Evolutionary conservation across 83 land plant species (phyloP), one percentile per base, ranked within the genome.

Genomic region (Diphasiastrum complanatum): DNA sequence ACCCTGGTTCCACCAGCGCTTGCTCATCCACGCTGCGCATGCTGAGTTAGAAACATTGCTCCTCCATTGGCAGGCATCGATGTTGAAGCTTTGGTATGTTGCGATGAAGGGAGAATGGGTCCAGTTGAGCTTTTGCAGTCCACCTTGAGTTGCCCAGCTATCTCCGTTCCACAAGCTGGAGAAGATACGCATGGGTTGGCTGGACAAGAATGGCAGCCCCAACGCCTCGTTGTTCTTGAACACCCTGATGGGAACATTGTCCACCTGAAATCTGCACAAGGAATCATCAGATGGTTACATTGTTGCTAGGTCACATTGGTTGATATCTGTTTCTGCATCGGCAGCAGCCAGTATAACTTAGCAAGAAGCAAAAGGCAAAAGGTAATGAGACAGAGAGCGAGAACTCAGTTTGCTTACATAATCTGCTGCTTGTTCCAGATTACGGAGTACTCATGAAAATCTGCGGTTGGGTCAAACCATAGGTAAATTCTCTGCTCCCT

Each of bases 371-470:
- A n/a, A 8, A 40, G 8, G 16, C 43, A 40, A 8, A 40, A 8
- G 16, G 16, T 8, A 40, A 40, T 40, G 8, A 40, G 43, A 8
- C 8, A 8, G 16, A 8, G 16, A 8, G 16, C 43, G 43, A 40
- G 43, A 8, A 16, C 16, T 8, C n/a, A 27, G 3, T 6, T 4
- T 27, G 16, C 58, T 54, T 26, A 54, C 26, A 64, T 31, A 16
- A 64, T 22, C 27, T 30, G 4, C 16, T 64, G 24, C 0, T 25
- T 31, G 67, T 51, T 64, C 67, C 67, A 64, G 23, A 28, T 33
- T 53, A 64, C 20, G 62, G 62, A 52, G 56, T 64, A 64, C 52
- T 53, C 45, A 56, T 64, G 67, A 37, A 32, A 64, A 2, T 64
- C 67, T 5, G 23, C 12, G 1, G 67, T 64, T 3, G 67, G 62